Evolutionary conservation across 352 stramenopile species (phyloP).

Genomic region (Phytopythium montanum): DNA sequence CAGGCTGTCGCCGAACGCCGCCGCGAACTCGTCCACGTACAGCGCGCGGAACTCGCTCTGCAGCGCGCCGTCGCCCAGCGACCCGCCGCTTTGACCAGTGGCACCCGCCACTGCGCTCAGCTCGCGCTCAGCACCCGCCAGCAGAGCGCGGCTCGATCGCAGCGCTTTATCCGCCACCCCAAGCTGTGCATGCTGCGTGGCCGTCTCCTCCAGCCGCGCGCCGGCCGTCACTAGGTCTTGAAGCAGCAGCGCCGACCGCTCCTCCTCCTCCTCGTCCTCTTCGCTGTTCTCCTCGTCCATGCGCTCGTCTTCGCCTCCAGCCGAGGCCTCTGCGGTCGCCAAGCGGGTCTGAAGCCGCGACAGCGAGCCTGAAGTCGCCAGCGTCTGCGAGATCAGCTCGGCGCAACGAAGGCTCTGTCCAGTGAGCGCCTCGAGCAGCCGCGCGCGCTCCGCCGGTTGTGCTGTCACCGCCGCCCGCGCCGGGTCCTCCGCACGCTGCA

Average conservation of each 20-base stretch:
- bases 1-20: slow-evolving; percentile 79
- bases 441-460: slow-evolving; percentile 24
- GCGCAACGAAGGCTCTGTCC: slow-evolving; percentile 68
- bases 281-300: slow-evolving; percentile 35
- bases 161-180: slow-evolving; percentile 48
- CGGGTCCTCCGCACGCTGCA: slow-evolving; percentile 35
- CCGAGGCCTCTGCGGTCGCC: slow-evolving; percentile 15
- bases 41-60: slow-evolving; percentile 65
- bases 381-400: slow-evolving; percentile 71
- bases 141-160: slow-evolving; percentile 46
- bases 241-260: slow-evolving; percentile 46
- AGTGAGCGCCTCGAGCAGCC: slow-evolving; percentile 35
- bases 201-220: slow-evolving; percentile 41
- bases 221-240: slow-evolving; percentile 54
- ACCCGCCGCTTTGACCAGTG: slow-evolving; percentile 7
- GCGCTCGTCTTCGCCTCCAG: slow-evolving; percentile 12
- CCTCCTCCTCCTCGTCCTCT: slow-evolving; percentile 25
- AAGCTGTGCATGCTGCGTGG: slow-evolving; percentile 42
- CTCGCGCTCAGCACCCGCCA: slow-evolving; percentile 44
- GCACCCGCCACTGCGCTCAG: slow-evolving; percentile 23
- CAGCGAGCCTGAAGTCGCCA: slow-evolving; percentile 44
- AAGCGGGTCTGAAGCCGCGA: slow-evolving; percentile 47
- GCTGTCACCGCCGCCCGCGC: slow-evolving; percentile 19
- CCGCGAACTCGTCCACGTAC: slow-evolving; percentile 86
- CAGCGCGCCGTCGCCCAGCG: slow-evolving; percentile 12